Evolutionary conservation across 495 filamentous ascomycete species (phyloP).

Genomic region (Penicillium pulvis): DNA sequence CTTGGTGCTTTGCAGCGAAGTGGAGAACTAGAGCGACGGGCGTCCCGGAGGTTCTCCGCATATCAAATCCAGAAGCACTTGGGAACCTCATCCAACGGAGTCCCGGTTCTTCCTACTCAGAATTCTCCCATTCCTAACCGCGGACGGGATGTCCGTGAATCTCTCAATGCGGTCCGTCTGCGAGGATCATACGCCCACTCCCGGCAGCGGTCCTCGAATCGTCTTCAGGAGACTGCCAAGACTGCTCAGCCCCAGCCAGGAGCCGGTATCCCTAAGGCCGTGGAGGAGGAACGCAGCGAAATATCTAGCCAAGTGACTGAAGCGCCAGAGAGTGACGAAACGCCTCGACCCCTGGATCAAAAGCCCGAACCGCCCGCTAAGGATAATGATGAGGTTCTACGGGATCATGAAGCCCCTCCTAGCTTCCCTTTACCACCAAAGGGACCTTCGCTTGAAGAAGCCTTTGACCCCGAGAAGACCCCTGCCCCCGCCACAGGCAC

Average conservation of each 20-base stretch:
- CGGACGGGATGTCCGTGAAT: conserved; percentile 85
- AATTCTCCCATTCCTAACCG: conserved; percentile 87
- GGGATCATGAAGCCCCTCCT: conserved; percentile 21
- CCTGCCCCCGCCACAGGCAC: conserved; percentile 32
- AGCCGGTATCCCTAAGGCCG: conserved; percentile 67
- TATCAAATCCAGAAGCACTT: conserved; percentile 96
- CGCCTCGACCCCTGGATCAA: conserved; percentile 59
- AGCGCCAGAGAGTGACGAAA: conserved; percentile 44
- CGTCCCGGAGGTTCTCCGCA: conserved; percentile 87
- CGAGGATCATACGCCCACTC: conserved; percentile 70
- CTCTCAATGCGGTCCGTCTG: conserved; percentile 84
- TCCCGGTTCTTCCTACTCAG: conserved; percentile 84
- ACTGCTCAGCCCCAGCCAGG: conserved; percentile 46
- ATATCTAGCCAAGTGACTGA: conserved; percentile 35
- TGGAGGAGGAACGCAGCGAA: conserved; percentile 44
- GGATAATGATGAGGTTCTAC: conserved; percentile 26
- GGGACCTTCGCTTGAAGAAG: conserved; percentile 37
- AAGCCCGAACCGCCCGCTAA: conserved; percentile 52
- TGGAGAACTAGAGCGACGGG: conserved; percentile 88
- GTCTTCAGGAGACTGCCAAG: conserved; percentile 58
- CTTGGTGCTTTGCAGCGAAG: conserved; percentile 87
- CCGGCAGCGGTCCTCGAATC: conserved; percentile 59
- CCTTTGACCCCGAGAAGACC: conserved; percentile 54
- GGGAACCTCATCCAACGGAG: conserved; percentile 74
- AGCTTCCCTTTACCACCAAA: conserved; percentile 41